Evolutionary conservation across 257 asterid species (phyloP), one percentile per base, ranked within the genome.

Genomic region (Ophiorrhiza pumila): DNA sequence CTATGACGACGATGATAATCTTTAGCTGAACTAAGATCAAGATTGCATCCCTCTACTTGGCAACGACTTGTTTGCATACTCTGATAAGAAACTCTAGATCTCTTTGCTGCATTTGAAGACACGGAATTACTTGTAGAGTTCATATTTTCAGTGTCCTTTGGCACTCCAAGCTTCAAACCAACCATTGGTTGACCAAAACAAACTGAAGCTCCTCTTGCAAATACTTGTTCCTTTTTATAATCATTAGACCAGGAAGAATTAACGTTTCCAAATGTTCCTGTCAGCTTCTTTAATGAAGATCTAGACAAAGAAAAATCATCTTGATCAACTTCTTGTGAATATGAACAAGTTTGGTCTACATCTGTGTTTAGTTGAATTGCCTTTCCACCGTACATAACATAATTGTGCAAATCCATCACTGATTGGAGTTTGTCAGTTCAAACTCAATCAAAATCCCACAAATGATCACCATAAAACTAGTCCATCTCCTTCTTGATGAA

Each of bases 31-130:
- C 83, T 71, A 1, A 91, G 87, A 71, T 91, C 95, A 43, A 88
- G 80, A 39, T 84, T 84, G 83, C 96, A 89, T 15, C 93, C 95
- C 46, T 91, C 95, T 0, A 91, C 97, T 37, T 91, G 97, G 77
- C 96, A 91, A 61, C 90, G 83, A 2, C 87, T 87, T 72, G 74
- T 85, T 73, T 82, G 90, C 78, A 66, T 56, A 64, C 76, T 79
- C 60, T 74, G 95, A 18, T 73, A 63, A 17, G 88, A 85, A 0
- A 79, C 74, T 68, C 84, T 70, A 0, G 80, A 76, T 47, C 87
- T 76, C 74, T 85, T 91, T 12, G 76, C 8, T 17, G 59, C 20
- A 1, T 58, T 64, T 12, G 78, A 69, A 0, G 84, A 65, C 32
- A 55, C 45, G 5, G 84, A 46, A 27, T 37, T 41, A 5, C n/a